Evolutionary conservation across 1,284 basidiomycete species (phyloP), one percentile per base, ranked within the genome.

Genomic region (Ceratobasidium sp.): DNA sequence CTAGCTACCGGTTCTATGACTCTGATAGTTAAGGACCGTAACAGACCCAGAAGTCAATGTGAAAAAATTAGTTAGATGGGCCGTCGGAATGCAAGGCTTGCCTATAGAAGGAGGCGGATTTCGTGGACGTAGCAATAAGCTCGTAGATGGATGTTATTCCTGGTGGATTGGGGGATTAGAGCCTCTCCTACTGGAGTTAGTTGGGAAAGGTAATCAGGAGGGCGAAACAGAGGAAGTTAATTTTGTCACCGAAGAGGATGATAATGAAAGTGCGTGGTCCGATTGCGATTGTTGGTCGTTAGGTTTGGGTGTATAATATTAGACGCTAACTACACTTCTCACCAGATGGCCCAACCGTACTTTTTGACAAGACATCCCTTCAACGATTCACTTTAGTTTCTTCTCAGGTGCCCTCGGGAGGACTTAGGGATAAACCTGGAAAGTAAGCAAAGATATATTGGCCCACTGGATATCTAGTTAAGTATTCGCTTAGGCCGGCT

Each of bases 111-210:
- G 95, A 2, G 96, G 96, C 2, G 97, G 97, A 0, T 98, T 99
- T 82, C 87, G 88, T 57, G 97, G 97, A 0, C 85, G 97, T 52
- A 94, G 94, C 73, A 99, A 99, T 81, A 99, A 99, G 81, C 87
- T 99, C 14, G 97, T 99, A 0, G 97, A 99, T 78, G 97, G 97
- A 1, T 99, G 97, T 81, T 99, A 99, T 80, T 91, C 93, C 36
- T 99, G 97, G 97, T 99, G 96, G 92, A 93, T 96, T 32, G 97
- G 93, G 1, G 96, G 96, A 0, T 87, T 92, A n/a, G 93, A 97
- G 79, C 85, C 88, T 0, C 82, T 98, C 10, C 82, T 97, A 0
- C 91, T 92, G 69, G 89, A 82, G 23, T 76, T 92, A 12, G 80
- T 92, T 0, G 87, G 88, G 8, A 53, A 74, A 48, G 80, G 76